Percentiles rank a stretch among this genome's conserved stretches.
Evolutionary conservation across 1,284 basidiomycete genomes (phyloP).

Genomic region (Ceratobasidium sp.): DNA sequence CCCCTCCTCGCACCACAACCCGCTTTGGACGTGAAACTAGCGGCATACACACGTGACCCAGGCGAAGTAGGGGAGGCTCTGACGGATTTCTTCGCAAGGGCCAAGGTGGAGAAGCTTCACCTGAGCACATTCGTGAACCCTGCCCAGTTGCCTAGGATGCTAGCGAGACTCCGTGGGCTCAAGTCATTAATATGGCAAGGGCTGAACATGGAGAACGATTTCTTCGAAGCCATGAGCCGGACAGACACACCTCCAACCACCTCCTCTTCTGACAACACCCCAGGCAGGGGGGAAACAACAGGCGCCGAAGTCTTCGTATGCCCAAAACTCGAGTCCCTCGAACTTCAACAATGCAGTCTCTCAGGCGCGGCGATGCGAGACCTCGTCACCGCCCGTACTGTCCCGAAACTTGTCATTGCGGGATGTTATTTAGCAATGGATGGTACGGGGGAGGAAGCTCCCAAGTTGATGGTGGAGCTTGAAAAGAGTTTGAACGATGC

Average conservation of each 20-base stretch:
- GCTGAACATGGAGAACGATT: constrained; percentile 37
- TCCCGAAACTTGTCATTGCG: constrained; percentile 19
- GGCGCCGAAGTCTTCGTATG: background rate
- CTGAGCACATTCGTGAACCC: constrained; percentile 35
- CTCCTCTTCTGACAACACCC: background rate
- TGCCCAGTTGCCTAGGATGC: constrained; percentile 28
- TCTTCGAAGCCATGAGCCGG: constrained; percentile 18
- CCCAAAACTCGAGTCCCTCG: constrained; percentile 13
- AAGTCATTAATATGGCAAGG: constrained; percentile 31
- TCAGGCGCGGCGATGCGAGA: constrained; percentile 10
- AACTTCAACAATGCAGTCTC: constrained; percentile 25
- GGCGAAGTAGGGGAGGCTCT: constrained; percentile 25
- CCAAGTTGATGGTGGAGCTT: constrained; percentile 8
- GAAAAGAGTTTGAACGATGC: constrained; percentile 25
- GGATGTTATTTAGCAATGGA: constrained; percentile 12
- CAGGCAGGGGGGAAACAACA: background rate
- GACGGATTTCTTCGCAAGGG: constrained; percentile 30
- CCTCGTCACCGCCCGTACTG: background rate
- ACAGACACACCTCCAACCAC: no score
- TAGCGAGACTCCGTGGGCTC: constrained; percentile 10
- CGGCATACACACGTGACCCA: constrained; percentile 28
- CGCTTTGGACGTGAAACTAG: constrained; percentile 13
- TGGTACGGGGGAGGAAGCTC: constrained; percentile 19
- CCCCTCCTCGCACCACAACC: constrained; percentile 18
- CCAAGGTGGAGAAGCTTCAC: constrained; percentile 27